Evolutionary conservation across 768 basidiomycete species (phyloP), one percentile per base, ranked within the genome.

Genomic region (Leccinum uliginosum): DNA sequence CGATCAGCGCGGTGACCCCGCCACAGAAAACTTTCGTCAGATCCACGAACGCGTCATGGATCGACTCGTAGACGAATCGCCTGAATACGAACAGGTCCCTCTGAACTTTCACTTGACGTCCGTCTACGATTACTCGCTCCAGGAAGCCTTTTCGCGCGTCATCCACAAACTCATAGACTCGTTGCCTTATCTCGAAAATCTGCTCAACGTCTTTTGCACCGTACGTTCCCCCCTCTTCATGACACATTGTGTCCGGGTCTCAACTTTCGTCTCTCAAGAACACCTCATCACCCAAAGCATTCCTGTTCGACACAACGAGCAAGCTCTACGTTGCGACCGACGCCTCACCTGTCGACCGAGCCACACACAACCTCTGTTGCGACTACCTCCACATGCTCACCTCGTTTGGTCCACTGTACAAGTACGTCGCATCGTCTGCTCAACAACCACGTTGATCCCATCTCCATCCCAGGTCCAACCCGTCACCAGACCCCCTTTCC

Each of bases 281-380:
- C 59, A 94, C 91, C 2, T 90, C 91, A 65, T 89, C 94, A 29
- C 86, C 91, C 35, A 98, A 98, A 70, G 91, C 93, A 0, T 98
- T 95, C 68, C 74, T 98, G 14, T 98, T 96, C 63, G 95, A 98
- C 67, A 85, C 83, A 17, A 79, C 79, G 4, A 93, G 92, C 23
- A 81, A 91, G 50, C 75, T 97, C 26, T 94, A 95, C 66, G 80
- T 98, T n/a, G 94, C 94, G 11, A 94, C 94, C 11, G 96, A 98
- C 65, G 86, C 87, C 17, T 92, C 91, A 0, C 92, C 94, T 5
- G 90, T 96, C 26, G 94, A 98, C 67, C 81, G 86, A 56, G 85
- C 86, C 4, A 94, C 91, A 1, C 87, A 94, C 65, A 91, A 87
- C 59, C 79, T 96, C 19, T 95, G 92, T 65, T 93, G 89, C 60